Evolutionary conservation across 2,329 filamentous ascomycete genomes (phyloP).

Genomic region (Coleophoma cylindrospora): DNA sequence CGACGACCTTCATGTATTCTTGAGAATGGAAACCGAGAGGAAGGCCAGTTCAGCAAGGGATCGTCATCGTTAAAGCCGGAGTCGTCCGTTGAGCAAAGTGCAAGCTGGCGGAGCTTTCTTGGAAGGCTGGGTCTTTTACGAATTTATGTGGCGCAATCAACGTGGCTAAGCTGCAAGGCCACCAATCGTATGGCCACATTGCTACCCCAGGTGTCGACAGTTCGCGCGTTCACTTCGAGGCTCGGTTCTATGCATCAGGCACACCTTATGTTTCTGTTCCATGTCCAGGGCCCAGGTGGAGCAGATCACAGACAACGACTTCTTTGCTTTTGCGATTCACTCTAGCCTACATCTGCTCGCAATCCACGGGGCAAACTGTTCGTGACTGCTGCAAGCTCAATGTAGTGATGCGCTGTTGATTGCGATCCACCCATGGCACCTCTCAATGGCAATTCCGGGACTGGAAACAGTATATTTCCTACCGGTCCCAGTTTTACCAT

Average conservation of each 20-base stretch:
- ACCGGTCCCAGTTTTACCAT: conserved; percentile 79
- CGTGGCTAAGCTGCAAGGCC: not conserved
- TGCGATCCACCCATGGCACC: conserved; percentile 20
- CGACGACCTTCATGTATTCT: not conserved
- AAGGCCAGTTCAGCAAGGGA: too few relatives aligned
- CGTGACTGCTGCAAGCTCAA: not conserved
- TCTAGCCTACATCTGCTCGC: too few relatives aligned
- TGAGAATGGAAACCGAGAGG: not conserved
- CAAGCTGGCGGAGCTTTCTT: not conserved
- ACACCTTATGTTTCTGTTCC: not conserved
- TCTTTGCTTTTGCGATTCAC: too few relatives aligned
- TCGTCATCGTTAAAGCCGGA: too few relatives aligned
- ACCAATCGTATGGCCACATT: not conserved
- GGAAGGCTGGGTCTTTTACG: not conserved
- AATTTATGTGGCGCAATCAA: not conserved
- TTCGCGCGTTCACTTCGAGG: too few relatives aligned
- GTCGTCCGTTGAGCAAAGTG: not conserved
- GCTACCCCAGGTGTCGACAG: too few relatives aligned
- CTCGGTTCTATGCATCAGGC: not conserved
- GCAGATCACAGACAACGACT: too few relatives aligned
- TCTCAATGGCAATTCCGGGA: conserved; percentile 14
- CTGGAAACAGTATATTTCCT: conserved; percentile 53
- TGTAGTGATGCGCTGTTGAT: conserved; percentile 12
- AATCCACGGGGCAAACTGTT: too few relatives aligned
- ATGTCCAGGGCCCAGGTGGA: too few relatives aligned